Percentiles rank a stretch among this genome's conserved stretches.
phyloP scores from a whole-genome alignment of 139 green algal species.

The Chlamydomonas sphaeroides region DNA sequence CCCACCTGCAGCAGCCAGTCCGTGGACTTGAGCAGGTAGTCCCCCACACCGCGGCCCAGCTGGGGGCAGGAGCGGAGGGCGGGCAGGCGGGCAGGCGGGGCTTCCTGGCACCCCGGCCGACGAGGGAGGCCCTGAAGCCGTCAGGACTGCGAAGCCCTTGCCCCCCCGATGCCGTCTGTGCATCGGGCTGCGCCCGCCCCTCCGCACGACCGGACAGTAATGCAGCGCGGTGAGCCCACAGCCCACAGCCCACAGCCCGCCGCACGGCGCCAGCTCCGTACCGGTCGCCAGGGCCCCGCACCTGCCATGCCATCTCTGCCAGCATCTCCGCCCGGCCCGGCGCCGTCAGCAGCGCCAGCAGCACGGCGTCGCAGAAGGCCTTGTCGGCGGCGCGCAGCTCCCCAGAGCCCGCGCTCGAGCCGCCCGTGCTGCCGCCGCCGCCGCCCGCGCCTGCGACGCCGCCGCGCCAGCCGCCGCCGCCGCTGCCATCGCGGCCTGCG shows the following conservation, averaged over 20 bases:
- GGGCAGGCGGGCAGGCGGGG: no score
- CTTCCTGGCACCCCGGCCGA: no score
- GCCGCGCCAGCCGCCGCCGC: not conserved
- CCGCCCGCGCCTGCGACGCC: not conserved
- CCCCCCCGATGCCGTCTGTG: no score
- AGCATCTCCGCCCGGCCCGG: constrained; percentile 13
- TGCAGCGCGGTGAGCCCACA: no score
- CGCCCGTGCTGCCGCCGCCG: not conserved
- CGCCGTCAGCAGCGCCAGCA: constrained; percentile 17
- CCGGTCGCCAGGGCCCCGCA: no score
- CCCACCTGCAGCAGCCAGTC: constrained; percentile 63
- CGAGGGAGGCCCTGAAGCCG: no score
- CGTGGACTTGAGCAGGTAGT: constrained; percentile 55
- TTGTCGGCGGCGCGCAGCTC: constrained; percentile 24
- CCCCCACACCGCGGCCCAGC: constrained; percentile 35
- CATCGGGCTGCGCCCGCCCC: no score
- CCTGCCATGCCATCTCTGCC: constrained; percentile 39
- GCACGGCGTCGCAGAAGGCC: constrained; percentile 12
- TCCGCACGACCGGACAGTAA: no score
- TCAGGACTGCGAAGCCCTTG: no score
- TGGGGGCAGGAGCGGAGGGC: no score
- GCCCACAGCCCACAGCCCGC: no score
- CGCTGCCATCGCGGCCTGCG: not conserved
- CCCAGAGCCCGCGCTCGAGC: not conserved
- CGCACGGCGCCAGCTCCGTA: no score